Evolutionary conservation across 176 grass and related monocot genomes (phyloP), one percentile per base, ranked within the genome.

Genomic region (Neostapfia colusana): DNA sequence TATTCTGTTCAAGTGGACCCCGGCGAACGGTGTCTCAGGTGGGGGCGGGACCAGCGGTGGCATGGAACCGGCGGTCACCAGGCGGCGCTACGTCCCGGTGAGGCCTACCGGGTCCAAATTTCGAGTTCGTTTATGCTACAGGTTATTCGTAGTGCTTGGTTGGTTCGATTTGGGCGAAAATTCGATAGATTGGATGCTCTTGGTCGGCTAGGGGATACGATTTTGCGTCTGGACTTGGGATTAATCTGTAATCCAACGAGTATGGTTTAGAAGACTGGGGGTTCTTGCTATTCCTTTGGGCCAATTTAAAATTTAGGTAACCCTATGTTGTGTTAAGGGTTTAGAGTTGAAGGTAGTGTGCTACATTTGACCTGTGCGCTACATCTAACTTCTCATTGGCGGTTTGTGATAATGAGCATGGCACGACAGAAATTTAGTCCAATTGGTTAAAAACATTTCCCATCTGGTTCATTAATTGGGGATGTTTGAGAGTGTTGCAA

Each of bases 1-100:
- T 78, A 59, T 82, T 24, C 78, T 97, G 4, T 93, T 91, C 84
- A 97, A 89, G 88, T 97, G 94, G 94, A 77, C 89, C 23, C 83
- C 89, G 8, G 50, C 69, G 35, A 87, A 27, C 45, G 83, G 76
- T 26, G 69, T 41, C 6, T 61, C 79, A n/a, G 50, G 59, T 41
- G 39, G 70, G 31, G 71, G 51, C 8, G 65, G 42, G 0, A 27
- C 62, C 2, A 83, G 26, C 0, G 45, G 45, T 13, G 24, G 46
- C 64, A 65, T 85, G 60, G 61, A 82, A 20, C 45, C 45, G 12
- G 75, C 76, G 40, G 57, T 48, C 72, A 76, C 64, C 18, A 91
- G 88, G 76, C 83, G 74, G 78, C 88, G 88, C 40, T 93, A 86
- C 69, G 82, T 97, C 27, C 86, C 94, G 73, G 91, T 97, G 63